Evolutionary conservation across 1,284 basidiomycete species (phyloP), one percentile per base, ranked within the genome.

Genomic region (Cryptococcus sp.): DNA sequence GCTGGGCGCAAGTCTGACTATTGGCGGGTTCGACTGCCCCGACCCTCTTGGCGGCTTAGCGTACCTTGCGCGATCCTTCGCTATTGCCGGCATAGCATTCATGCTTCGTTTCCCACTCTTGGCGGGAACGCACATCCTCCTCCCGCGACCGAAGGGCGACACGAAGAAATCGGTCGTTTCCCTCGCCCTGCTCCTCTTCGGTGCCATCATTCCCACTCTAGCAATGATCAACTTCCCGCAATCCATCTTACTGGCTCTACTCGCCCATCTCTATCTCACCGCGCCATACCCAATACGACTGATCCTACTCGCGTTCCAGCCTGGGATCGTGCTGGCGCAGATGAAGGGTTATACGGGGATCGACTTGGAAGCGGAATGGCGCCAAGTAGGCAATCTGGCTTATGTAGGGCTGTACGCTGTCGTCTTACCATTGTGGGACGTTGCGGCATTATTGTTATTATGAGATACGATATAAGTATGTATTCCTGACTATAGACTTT

Each of bases 141-240:
- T 66, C 20, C 52, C 62, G 5, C 45, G 88, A 75, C 79, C 89
- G 53, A 82, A 87, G 40, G 89, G 89, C 8, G 85, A 27, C 2
- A 59, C 59, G 2, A 50, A 59, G 20, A 50, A 55, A 41, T 66
- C 66, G 1, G 35, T 69, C 16, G 41, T 46, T 15, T 57, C 70
- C 3, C 63, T 78, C 27, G 60, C 70, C 11, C 62, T 73, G 51
- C 67, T 93, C 76, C 75, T 89, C 51, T 84, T 89, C 48, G 91
- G 91, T 16, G 87, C 90, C 5, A 81, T 93, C 57, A 86, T 95
- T 66, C 91, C 91, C 23, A 85, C 90, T 48, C 87, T 86, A 19
- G 88, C 90, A 5, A 87, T 94, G 60, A 85, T 94, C 70, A 96
- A 95, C 77, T 94, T 93, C 78, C 91, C 90, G 4, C 85, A 94